These are phyloP conservation scores for Fusarium robinianum DNA, from an alignment of 2,329 filamentous ascomycete species.

Conservation along the genomic window DNA sequence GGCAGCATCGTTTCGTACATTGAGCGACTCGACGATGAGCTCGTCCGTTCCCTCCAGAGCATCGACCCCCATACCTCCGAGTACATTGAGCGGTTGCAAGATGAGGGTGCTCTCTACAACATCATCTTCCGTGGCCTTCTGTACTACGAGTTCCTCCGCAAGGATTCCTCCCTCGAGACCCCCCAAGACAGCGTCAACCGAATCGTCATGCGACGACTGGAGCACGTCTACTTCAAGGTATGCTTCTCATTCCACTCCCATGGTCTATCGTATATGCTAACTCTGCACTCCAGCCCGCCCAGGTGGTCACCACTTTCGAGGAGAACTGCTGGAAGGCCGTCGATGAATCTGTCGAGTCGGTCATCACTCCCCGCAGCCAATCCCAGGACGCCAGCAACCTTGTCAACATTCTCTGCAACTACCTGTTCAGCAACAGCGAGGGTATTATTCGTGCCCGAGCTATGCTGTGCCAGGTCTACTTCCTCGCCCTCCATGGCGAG, in stretches of 20 bases:
- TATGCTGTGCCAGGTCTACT: conserved; percentile 99
- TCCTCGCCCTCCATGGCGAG: conserved; percentile 93
- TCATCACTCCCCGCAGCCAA: conserved; percentile 75
- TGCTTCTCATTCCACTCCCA: conserved; percentile 72
- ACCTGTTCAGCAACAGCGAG: conserved; percentile 92
- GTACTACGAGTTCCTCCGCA: conserved; percentile 82
- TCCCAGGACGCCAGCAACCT: conserved; percentile 72
- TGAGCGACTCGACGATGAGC: conserved; percentile 94
- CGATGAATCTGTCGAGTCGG: conserved; percentile 70
- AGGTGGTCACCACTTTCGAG: conserved; percentile 92
- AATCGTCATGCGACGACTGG: conserved; percentile 88
- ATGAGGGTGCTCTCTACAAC: conserved; percentile 89
- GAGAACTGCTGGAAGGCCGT: conserved; percentile 90
- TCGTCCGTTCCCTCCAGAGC: conserved; percentile 93
- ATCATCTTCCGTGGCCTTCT: conserved; percentile 86
- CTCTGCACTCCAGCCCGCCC: conserved; percentile 65
- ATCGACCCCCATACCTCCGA: conserved; percentile 99
- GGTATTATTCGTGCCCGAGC: conserved; percentile 94
- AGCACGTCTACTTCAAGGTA: conserved; percentile 99
- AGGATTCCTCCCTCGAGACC: conserved; percentile 70
- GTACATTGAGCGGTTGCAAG: conserved; percentile 92
- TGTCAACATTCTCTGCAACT: conserved; percentile 87
- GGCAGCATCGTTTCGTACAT: conserved; percentile 94
- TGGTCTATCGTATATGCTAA: conserved; percentile 12
- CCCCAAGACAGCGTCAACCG: conserved; percentile 90